A percentile compares a stretch with the other conserved stretches of the same genome.
Evolutionary conservation across 2,329 filamentous ascomycete species (phyloP).

Genomic region (Phaeosphaeriaceae sp.): DNA sequence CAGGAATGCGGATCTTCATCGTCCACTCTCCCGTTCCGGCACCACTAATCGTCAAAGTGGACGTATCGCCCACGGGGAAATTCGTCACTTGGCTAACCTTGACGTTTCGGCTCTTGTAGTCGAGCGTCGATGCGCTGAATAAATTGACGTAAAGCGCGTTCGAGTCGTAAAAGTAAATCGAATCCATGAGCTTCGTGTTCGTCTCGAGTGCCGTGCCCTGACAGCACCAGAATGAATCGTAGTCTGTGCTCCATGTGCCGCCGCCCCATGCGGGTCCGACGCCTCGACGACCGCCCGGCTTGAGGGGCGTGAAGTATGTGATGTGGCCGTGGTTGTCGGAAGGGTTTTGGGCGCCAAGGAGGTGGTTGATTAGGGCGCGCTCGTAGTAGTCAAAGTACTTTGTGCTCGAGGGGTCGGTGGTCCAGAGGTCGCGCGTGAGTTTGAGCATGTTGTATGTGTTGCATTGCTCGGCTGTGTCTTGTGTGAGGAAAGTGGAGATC

Average conservation of each 20-base stretch:
- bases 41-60: slow-evolving; percentile 47
- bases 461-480: slow-evolving; percentile 61
- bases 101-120: slow-evolving; percentile 53
- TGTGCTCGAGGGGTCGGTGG: slow-evolving; percentile 50
- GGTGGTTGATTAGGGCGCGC: slow-evolving; percentile 59
- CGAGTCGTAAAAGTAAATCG: slow-evolving; percentile 59
- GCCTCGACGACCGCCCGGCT: slow-evolving; percentile 57
- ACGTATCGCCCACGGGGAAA: slow-evolving; percentile 54
- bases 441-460: slow-evolving; percentile 68
- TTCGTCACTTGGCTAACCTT: slow-evolving; percentile 54
- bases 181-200: slow-evolving; percentile 63
- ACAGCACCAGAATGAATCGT: slow-evolving; percentile 64
- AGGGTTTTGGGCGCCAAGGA: slow-evolving; percentile 60
- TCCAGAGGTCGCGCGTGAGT: slow-evolving; percentile 61
- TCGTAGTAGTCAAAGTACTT: slow-evolving; percentile 65
- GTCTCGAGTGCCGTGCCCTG: slow-evolving; percentile 62
- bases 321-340: slow-evolving; percentile 57
- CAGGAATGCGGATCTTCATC: slow-evolving; percentile 57
- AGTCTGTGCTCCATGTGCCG: slow-evolving; percentile 63
- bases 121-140: slow-evolving; percentile 57
- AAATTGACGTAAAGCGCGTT: slow-evolving; percentile 59
- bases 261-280: slow-evolving; percentile 62
- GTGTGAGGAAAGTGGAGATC: slow-evolving; percentile 54
- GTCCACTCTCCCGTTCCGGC: slow-evolving; percentile 43
- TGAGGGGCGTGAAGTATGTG: slow-evolving; percentile 63